These are phyloP conservation scores for Globisporangium parvum DNA, from an alignment of 352 stramenopile genomes.

Conservation along the genomic window DNA sequence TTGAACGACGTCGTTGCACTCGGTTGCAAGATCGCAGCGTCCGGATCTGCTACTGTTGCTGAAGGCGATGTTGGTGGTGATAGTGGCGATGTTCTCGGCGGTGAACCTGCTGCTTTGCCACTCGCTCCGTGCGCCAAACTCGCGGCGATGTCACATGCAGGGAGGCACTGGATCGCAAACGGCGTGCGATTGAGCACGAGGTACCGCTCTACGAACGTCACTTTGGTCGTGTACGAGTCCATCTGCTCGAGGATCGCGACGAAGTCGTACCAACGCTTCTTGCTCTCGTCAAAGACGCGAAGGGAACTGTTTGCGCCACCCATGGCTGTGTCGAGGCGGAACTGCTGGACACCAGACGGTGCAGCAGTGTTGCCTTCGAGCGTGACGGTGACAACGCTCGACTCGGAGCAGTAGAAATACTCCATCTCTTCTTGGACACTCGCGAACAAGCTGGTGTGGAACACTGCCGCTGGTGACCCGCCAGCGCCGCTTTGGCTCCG, in stretches of 20 bases:
- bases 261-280: conserved; percentile 71
- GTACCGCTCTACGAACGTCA: conserved; percentile 80
- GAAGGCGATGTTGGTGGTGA: conserved; percentile 17
- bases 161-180: conserved; percentile 43
- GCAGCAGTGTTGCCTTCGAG: conserved; percentile 50
- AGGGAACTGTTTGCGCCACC: conserved; percentile 59
- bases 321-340: conserved; percentile 45
- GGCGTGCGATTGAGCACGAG: conserved; percentile 70
- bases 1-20: conserved; percentile 57
- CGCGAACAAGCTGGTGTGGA: neutral
- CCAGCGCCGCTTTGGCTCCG: conserved; percentile 1
- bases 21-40: conserved; percentile 19
- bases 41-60: neutral
- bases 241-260: conserved; percentile 67
- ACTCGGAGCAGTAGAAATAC: conserved; percentile 68
- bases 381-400: conserved; percentile 53
- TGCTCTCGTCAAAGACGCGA: conserved; percentile 64
- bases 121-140: neutral
- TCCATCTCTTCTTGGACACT: conserved; percentile 31
- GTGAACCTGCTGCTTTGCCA: conserved; percentile 5
- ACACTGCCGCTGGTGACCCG: neutral
- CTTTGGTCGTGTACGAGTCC: conserved; percentile 59
- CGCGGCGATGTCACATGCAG: conserved; percentile 37
- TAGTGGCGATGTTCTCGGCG: conserved; percentile 6
- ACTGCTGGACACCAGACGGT: conserved; percentile 48